Conservation (phyloP, 108 stramenopile species). For the Craspedostauros australis region DNA sequence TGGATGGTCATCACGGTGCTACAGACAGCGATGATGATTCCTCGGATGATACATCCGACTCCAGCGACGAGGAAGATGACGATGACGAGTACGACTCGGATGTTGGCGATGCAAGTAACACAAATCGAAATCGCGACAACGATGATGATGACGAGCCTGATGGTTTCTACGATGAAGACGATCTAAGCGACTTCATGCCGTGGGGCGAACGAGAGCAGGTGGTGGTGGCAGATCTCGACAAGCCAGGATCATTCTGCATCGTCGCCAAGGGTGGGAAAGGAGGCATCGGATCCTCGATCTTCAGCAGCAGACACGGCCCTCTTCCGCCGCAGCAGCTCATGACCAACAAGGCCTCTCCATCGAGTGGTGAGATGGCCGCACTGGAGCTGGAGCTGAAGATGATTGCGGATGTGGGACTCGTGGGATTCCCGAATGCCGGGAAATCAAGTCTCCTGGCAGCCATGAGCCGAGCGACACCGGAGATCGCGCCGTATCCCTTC, state of each 20-base stretch:
- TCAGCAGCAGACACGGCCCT: conserved; percentile 45
- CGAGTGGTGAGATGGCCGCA: conserved; percentile 38
- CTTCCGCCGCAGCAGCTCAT: conserved; percentile 24
- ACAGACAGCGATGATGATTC: conserved; percentile 10
- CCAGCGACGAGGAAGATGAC: conserved; percentile 5
- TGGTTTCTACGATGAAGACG: conserved; percentile 19
- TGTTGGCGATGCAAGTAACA: no score
- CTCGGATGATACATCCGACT: conserved; percentile 11
- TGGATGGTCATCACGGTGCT: no score
- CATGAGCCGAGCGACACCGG: conserved; percentile 84
- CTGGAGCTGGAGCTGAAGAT: conserved; percentile 91
- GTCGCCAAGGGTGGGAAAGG: conserved; percentile 74
- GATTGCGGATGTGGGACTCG: conserved; percentile 96
- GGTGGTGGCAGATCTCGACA: conserved; percentile 68
- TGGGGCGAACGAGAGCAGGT: conserved; percentile 48
- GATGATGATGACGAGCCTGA: conserved; percentile 22
- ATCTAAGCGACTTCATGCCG: conserved; percentile 14
- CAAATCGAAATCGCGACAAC: no score
- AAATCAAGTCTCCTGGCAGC: conserved; percentile 87
- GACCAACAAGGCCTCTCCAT: conserved; percentile 35
- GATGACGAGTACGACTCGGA: conserved; percentile 1
- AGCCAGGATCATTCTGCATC: conserved; percentile 58
- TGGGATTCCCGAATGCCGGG: conserved; percentile 99
- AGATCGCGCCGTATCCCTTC: conserved; percentile 96
- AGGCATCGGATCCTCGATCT: conserved; percentile 58